Evolutionary conservation across 345 rosid genomes (phyloP).

Genomic region (Murraya koenigii): DNA sequence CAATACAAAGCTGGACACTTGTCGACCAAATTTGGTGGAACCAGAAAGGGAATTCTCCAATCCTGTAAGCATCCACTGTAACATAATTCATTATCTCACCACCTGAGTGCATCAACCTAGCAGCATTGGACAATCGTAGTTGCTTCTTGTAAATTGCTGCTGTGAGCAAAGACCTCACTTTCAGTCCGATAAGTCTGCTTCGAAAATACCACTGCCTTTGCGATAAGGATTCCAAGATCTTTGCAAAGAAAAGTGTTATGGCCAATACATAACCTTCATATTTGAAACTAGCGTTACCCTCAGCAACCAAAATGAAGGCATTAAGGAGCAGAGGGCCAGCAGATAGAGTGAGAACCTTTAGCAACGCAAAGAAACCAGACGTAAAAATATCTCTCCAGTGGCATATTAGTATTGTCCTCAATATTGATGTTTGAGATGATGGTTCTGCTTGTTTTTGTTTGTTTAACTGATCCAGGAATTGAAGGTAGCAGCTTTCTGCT

Average conservation of each 20-base stretch:
- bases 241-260: conserved; percentile 52
- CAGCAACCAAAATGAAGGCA: conserved; percentile 84
- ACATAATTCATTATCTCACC: conserved; percentile 94
- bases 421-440: conserved; percentile 46
- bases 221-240: conserved; percentile 72
- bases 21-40: conserved; percentile 96
- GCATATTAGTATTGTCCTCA: conserved; percentile 57
- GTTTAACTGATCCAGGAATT: conserved; percentile 50
- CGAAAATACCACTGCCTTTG: conserved; percentile 95
- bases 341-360: conserved; percentile 69
- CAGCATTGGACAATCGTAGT: conserved; percentile 66
- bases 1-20: conserved; percentile 73
- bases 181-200: conserved; percentile 74
- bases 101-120: conserved; percentile 74
- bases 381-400: conserved; percentile 61
- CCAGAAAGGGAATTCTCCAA: conserved; percentile 96
- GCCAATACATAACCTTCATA: conserved; percentile 80
- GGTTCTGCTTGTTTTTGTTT: conserved; percentile 43
- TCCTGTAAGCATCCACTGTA: conserved; percentile 86
- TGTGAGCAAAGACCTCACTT: conserved; percentile 71
- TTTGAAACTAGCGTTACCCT: conserved; percentile 60
- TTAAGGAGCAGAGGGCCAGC: conserved; percentile 87
- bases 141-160: conserved; percentile 88
- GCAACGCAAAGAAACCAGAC: conserved; percentile 83
- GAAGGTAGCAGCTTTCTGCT: conserved; percentile 68